Percentiles rank a stretch among this genome's conserved stretches.
Conservation (phyloP, 2,329 filamentous ascomycete species). For the Aurifilum marmelostoma region DNA sequence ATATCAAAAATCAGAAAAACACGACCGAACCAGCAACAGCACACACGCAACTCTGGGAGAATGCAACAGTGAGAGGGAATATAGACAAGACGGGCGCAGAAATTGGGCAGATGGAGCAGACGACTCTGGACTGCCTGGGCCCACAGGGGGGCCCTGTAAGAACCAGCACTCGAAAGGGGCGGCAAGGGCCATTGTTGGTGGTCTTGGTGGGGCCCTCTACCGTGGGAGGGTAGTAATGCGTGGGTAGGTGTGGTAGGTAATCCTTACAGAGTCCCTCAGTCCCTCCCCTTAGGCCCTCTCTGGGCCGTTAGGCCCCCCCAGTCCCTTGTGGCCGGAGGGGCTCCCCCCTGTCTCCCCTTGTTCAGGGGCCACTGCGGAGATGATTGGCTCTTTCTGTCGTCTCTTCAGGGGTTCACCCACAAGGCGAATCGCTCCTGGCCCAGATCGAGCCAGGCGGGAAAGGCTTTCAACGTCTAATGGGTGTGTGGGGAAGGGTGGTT, state of each 20-base stretch:
- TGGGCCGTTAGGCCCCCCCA: not conserved
- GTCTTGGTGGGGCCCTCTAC: constrained; percentile 9
- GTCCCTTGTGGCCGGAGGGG: not conserved
- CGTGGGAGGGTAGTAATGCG: not conserved
- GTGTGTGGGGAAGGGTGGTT: not conserved
- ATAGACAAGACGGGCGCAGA: constrained; percentile 14
- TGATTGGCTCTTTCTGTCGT: constrained; percentile 23
- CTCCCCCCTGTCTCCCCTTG: not conserved
- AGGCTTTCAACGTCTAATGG: not conserved
- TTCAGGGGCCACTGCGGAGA: constrained; percentile 25
- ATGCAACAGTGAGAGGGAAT: constrained; percentile 26
- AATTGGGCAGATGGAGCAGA: constrained; percentile 1
- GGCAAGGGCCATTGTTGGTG: constrained; percentile 12
- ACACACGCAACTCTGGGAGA: not conserved
- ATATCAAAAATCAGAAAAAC: constrained; percentile 8
- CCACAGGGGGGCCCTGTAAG: not conserved
- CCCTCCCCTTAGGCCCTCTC: not conserved
- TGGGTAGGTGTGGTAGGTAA: not conserved
- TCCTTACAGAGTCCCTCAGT: not conserved
- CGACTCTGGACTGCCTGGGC: constrained; percentile 20
- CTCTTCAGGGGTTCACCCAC: constrained; percentile 6
- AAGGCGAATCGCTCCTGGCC: constrained; percentile 8
- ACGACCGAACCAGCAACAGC: not conserved
- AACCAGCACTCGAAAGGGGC: constrained; percentile 21
- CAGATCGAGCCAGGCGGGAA: constrained; percentile 8